phyloP scores from a whole-genome alignment of 2,329 filamentous ascomycete species.

The Hypoxylon sp. region DNA sequence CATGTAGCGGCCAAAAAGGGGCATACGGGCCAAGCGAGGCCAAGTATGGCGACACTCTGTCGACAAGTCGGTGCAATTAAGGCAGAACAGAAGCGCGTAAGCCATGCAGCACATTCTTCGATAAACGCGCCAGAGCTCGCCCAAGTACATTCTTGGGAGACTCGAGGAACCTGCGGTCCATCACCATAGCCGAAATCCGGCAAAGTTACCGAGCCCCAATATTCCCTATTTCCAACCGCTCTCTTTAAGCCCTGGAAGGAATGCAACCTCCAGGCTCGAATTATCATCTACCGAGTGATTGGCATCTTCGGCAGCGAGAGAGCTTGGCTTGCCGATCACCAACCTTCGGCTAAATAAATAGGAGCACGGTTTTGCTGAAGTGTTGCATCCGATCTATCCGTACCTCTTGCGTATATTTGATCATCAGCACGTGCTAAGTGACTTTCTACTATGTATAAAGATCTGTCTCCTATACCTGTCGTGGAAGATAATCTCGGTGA shows the following conservation, averaged over 20 bases:
- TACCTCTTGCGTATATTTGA: neutral
- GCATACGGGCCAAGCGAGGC: conserved; percentile 28
- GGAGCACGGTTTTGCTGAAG: neutral
- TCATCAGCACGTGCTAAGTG: neutral
- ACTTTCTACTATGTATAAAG: neutral
- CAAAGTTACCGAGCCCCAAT: conserved; percentile 4
- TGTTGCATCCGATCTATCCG: conserved; percentile 31
- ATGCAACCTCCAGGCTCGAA: conserved; percentile 31
- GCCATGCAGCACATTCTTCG: neutral
- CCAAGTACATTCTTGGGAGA: conserved; percentile 6
- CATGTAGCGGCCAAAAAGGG: conserved; percentile 6
- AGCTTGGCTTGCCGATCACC: conserved; percentile 36
- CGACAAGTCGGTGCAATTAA: neutral
- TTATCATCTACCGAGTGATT: conserved; percentile 18
- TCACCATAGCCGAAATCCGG: conserved; percentile 24
- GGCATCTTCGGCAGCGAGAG: conserved; percentile 6
- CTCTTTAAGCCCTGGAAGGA: conserved; percentile 14
- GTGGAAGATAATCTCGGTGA: no score
- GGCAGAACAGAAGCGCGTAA: neutral
- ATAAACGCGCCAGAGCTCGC: conserved; percentile 6
- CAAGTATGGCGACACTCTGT: conserved; percentile 15
- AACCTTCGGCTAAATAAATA: conserved; percentile 34
- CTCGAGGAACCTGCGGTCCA: conserved; percentile 8
- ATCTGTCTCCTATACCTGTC: neutral
- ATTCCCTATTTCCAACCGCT: neutral